Evolutionary conservation across 106 monocot species (phyloP).

Genomic region (Phalaenopsis aphrodite): DNA sequence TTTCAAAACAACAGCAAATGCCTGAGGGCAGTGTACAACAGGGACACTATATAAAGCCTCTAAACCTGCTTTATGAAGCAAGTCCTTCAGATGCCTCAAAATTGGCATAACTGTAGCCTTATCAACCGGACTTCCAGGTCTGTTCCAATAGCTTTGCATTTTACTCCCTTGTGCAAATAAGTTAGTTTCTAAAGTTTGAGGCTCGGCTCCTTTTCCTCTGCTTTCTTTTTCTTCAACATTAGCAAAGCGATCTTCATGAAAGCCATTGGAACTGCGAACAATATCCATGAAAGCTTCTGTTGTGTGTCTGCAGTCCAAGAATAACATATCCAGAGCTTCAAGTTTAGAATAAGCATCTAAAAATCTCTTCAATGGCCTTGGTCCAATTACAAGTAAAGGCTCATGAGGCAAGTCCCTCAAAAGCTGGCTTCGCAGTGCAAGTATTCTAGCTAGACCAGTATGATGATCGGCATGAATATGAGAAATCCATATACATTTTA

Average conservation of each 20-base stretch:
- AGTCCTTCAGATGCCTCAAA: slow-evolving; percentile 44
- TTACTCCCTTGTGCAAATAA: slow-evolving; percentile 46
- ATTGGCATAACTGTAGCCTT: slow-evolving; percentile 18
- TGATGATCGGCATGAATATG: slow-evolving; percentile 99
- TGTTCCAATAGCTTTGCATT: slow-evolving; percentile 80
- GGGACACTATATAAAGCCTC: slow-evolving; percentile 77
- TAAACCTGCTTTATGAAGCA: slow-evolving; percentile 54
- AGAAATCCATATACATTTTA: slow-evolving; percentile 87
- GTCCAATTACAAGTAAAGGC: slow-evolving; percentile 85
- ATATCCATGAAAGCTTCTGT: slow-evolving; percentile 27
- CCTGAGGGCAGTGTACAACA: slow-evolving; percentile 93
- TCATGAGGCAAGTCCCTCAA: slow-evolving; percentile 47
- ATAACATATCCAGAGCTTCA: slow-evolving; percentile 88
- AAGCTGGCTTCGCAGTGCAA: slow-evolving; percentile 59
- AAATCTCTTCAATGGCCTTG: slow-evolving; percentile 73
- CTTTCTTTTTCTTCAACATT: background rate
- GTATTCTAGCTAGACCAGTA: slow-evolving; percentile 73
- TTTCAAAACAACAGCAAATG: slow-evolving; percentile 81
- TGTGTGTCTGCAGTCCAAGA: slow-evolving; percentile 89
- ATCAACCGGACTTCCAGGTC: slow-evolving; percentile 54
- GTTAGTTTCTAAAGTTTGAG: slow-evolving; percentile 14
- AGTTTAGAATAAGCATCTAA: slow-evolving; percentile 88
- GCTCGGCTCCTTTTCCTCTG: background rate
- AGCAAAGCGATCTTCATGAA: background rate
- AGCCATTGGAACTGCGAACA: background rate